Percentiles rank a stretch among this genome's conserved stretches.
Evolutionary conservation across 2,329 filamentous ascomycete genomes (phyloP).

Genomic region (Thermothelomyces thermophilus): DNA sequence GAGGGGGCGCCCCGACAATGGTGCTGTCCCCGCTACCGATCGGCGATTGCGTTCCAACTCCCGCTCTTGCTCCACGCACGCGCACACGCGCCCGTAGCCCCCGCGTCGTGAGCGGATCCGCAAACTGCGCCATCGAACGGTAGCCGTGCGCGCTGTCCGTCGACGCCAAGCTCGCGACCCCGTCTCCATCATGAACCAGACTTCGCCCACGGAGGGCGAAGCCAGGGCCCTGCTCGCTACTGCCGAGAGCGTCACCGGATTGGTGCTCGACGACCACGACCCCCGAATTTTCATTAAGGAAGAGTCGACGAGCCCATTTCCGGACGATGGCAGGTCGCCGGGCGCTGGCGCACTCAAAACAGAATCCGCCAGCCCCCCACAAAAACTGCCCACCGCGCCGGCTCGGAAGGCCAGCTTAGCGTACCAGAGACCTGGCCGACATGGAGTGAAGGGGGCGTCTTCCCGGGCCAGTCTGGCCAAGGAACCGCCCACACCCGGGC

Average conservation of each 20-base stretch:
- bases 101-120: constrained; percentile 6
- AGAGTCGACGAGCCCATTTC: constrained; percentile 11
- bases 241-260: constrained; percentile 15
- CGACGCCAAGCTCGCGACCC: neutral
- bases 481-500: constrained; percentile 4
- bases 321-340: constrained; percentile 4
- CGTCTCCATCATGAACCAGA: constrained; percentile 5
- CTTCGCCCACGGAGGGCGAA: constrained; percentile 7
- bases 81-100: neutral
- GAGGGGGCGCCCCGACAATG: constrained; percentile 10
- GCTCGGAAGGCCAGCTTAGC: neutral
- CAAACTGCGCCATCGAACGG: neutral
- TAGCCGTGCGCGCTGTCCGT: neutral
- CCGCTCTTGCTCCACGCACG: constrained; percentile 6
- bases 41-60: constrained; percentile 11
- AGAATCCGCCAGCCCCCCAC: constrained; percentile 1
- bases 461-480: constrained; percentile 6
- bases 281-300: constrained; percentile 13
- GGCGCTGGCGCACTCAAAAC: constrained; percentile 3
- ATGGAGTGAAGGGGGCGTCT: neutral
- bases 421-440: neutral
- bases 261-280: constrained; percentile 14
- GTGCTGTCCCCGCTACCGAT: constrained; percentile 9
- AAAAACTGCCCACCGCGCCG: neutral
- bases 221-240: constrained; percentile 14